phyloP scores from a whole-genome alignment of 768 basidiomycete species.

The Calocera viscosa region DNA sequence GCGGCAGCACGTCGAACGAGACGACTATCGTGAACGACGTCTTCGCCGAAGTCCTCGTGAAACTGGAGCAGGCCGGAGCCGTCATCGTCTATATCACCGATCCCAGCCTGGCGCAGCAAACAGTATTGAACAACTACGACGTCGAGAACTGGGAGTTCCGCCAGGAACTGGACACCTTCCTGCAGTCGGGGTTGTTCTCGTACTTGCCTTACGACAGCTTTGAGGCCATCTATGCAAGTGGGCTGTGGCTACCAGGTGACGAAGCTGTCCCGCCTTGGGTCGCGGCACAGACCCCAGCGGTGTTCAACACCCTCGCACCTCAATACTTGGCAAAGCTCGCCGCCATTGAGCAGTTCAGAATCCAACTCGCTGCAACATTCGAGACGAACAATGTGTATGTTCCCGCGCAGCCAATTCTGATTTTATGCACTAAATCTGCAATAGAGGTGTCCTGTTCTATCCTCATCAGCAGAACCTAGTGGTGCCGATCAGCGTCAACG shows the following conservation, averaged over 20 bases:
- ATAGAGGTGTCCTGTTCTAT: neutral
- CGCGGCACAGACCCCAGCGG: neutral
- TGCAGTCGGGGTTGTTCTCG: neutral
- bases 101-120: neutral
- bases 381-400: neutral
- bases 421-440: neutral
- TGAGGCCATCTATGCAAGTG: neutral
- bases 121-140: conserved; percentile 3
- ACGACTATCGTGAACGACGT: neutral
- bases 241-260: neutral
- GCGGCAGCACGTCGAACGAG: conserved; percentile 5
- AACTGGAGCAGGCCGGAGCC: neutral
- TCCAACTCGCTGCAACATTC: neutral
- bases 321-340: neutral
- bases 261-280: conserved; percentile 5
- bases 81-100: neutral
- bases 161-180: neutral
- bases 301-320: neutral
- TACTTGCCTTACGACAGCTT: conserved; percentile 6
- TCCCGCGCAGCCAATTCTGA: neutral
- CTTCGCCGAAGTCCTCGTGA: neutral
- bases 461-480: neutral
- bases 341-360: neutral
- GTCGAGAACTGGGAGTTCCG: conserved; percentile 8
- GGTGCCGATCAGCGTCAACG: neutral